These are phyloP conservation scores for Cryphonectria nitschkei DNA, from an alignment of 2,329 filamentous ascomycete species.

Conservation along the genomic window DNA sequence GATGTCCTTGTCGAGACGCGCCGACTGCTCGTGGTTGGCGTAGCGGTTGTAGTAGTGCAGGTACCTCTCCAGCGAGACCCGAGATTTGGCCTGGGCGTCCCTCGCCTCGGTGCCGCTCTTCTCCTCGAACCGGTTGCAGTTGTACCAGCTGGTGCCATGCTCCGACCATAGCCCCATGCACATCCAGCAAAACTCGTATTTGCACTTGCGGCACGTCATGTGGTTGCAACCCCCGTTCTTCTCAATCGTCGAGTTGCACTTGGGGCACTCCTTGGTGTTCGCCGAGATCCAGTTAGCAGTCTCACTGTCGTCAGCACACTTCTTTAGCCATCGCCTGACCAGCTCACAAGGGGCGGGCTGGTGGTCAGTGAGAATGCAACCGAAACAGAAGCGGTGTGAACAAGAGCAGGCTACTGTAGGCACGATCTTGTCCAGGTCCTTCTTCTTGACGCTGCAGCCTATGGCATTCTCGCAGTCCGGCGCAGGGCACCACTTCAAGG, in stretches of 20 bases:
- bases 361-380: slow-evolving; percentile 86
- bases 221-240: slow-evolving; percentile 99
- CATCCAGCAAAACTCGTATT: slow-evolving; percentile 99
- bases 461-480: slow-evolving; percentile 96
- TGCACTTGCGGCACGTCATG: slow-evolving; percentile 96
- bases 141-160: slow-evolving; percentile 99
- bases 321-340: slow-evolving; percentile 96
- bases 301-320: slow-evolving; percentile 97
- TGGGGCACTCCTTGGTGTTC: slow-evolving; percentile 97
- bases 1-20: slow-evolving; percentile 93
- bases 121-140: slow-evolving; percentile 96
- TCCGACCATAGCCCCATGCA: slow-evolving; percentile 99
- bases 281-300: slow-evolving; percentile 99
- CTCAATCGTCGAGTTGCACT: slow-evolving; percentile 95
- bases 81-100: slow-evolving; percentile 87
- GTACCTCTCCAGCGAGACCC: slow-evolving; percentile 92
- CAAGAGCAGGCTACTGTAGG: slow-evolving; percentile 88
- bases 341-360: slow-evolving; percentile 89
- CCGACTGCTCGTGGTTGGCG: slow-evolving; percentile 97
- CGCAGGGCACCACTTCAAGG: slow-evolving; percentile 95
- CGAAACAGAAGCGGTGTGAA: slow-evolving; percentile 90
- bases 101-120: slow-evolving; percentile 90
- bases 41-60: slow-evolving; percentile 99
- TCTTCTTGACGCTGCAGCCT: slow-evolving; percentile 85
- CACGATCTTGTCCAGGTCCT: slow-evolving; percentile 81